These are phyloP conservation scores for Filobasidium floriforme DNA, from an alignment of 768 basidiomycete genomes.

Conservation along the genomic window DNA sequence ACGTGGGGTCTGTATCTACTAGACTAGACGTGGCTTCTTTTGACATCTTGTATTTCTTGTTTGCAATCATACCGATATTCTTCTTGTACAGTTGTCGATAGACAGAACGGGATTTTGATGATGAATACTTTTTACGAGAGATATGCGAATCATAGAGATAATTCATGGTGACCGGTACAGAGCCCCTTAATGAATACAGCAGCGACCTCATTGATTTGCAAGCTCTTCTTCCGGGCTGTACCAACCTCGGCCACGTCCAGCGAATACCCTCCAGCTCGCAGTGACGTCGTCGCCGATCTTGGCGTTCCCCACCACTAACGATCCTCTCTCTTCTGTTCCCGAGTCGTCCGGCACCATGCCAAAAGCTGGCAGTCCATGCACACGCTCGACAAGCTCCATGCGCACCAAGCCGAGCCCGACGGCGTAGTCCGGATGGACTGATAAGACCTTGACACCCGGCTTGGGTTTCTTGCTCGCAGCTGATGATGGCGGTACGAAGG, in stretches of 20 bases:
- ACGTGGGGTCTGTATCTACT: no score
- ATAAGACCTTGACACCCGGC: conserved; percentile 65
- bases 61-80: no score
- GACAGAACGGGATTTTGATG: no score
- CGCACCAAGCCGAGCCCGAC: conserved; percentile 73
- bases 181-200: no score
- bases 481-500: conserved; percentile 19
- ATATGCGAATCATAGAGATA: no score
- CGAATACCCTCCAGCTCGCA: conserved; percentile 56
- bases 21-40: no score
- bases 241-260: conserved; percentile 53
- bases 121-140: no score
- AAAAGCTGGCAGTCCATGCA: conserved; percentile 26
- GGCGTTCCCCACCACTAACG: conserved; percentile 37
- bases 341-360: conserved; percentile 6
- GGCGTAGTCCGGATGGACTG: conserved; percentile 45
- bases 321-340: conserved; percentile 51
- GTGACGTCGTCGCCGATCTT: conserved; percentile 38
- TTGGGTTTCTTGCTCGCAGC: conserved; percentile 53
- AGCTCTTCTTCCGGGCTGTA: conserved; percentile 23
- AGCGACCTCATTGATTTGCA: no score
- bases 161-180: no score
- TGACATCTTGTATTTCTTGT: no score
- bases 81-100: no score
- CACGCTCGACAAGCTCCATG: conserved; percentile 61